A percentile compares a stretch with the other conserved stretches of the same genome.
phyloP scores from a whole-genome alignment of 345 rosid genomes.

The Syzygium jambos region DNA sequence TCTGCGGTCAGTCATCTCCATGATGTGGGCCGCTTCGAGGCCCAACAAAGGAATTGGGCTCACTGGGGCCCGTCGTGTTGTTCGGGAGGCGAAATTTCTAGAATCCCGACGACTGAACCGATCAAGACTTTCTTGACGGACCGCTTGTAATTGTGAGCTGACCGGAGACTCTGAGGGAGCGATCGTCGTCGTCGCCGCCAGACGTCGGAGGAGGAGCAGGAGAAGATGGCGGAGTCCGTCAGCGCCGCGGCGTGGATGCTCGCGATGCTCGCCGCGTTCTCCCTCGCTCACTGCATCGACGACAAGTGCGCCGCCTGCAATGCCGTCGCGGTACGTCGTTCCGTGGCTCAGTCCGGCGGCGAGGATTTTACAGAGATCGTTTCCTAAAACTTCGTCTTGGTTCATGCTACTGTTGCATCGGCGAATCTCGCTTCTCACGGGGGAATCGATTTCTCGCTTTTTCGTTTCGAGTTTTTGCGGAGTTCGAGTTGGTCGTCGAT shows the following conservation, averaged over 20 bases:
- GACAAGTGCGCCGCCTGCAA: constrained; percentile 83
- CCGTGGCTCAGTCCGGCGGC: not conserved
- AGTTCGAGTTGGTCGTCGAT: not conserved
- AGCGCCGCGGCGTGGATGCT: constrained; percentile 13
- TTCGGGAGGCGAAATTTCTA: not conserved
- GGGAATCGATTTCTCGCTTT: not conserved
- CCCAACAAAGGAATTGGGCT: not conserved
- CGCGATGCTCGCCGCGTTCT: constrained; percentile 18
- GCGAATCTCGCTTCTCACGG: not conserved
- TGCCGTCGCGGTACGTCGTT: constrained; percentile 67
- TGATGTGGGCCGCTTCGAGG: not conserved
- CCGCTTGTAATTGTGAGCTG: not conserved
- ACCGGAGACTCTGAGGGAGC: not conserved
- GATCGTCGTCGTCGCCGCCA: not conserved
- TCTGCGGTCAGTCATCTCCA: not conserved
- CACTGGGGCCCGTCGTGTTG: not conserved
- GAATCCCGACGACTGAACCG: not conserved
- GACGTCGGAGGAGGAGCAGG: not conserved
- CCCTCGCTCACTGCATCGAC: constrained; percentile 31
- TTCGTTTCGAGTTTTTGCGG: not conserved
- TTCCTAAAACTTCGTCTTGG: not conserved
- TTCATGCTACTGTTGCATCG: not conserved
- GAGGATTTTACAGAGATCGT: not conserved
- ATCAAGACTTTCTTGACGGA: not conserved
- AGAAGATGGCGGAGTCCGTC: constrained; percentile 15